phyloP scores from a whole-genome alignment of 345 rosid species.

The Microcos paniculata region DNA sequence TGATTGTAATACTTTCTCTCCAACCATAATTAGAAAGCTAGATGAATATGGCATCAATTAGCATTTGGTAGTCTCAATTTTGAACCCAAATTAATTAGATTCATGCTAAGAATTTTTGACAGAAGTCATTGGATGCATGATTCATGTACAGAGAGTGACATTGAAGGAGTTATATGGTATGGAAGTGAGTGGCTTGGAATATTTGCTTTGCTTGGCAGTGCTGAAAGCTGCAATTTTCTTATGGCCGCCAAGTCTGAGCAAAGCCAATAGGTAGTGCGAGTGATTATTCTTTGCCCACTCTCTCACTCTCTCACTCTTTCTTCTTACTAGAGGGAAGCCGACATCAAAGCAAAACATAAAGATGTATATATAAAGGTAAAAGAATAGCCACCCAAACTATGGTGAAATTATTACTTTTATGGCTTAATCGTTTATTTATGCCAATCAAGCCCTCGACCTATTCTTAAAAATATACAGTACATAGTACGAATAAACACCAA shows the following conservation, averaged over 20 bases:
- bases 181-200: neutral
- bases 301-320: constrained; percentile 24
- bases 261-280: neutral
- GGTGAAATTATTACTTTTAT: too few relatives aligned
- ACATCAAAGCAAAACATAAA: constrained; percentile 17
- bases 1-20: neutral
- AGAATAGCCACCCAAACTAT: neutral
- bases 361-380: too few relatives aligned
- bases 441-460: too few relatives aligned
- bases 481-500: too few relatives aligned
- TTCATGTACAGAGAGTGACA: neutral
- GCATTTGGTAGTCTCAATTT: neutral
- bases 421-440: too few relatives aligned
- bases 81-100: neutral
- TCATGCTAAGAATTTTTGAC: neutral
- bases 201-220: constrained; percentile 7
- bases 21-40: constrained; percentile 1
- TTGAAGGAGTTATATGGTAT: neutral
- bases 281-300: constrained; percentile 36
- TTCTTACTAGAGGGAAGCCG: neutral
- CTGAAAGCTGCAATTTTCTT: constrained; percentile 9
- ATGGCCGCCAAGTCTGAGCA: neutral
- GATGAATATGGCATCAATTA: neutral
- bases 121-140: neutral
- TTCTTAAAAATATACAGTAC: too few relatives aligned